Percentiles rank a stretch among this genome's conserved stretches.
phyloP scores from a whole-genome alignment of 495 filamentous ascomycete genomes.

The Trichoderma virens region DNA sequence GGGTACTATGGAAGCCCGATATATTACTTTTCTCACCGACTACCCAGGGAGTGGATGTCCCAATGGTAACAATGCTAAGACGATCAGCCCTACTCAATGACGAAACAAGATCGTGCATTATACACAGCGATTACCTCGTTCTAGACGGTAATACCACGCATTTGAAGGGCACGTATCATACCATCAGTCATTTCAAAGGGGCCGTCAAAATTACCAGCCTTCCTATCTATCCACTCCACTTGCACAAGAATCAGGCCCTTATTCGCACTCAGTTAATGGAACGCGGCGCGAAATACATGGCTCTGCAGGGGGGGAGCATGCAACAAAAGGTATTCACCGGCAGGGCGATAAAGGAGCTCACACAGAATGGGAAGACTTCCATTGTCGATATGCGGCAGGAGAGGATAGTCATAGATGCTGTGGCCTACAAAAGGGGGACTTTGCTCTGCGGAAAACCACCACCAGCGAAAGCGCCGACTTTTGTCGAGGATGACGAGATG shows the following conservation, averaged over 20 bases:
- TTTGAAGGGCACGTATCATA: conserved; percentile 64
- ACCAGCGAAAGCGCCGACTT: too few species aligned
- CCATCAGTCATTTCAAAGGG: conserved; percentile 75
- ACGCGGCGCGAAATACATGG: conserved; percentile 79
- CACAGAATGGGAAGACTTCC: conserved; percentile 64
- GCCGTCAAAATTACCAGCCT: conserved; percentile 75
- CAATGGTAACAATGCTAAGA: conserved; percentile 84
- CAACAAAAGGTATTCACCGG: conserved; percentile 81
- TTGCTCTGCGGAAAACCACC: too few species aligned
- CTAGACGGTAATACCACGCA: conserved; percentile 61
- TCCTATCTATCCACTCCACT: conserved; percentile 70
- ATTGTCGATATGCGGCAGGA: conserved; percentile 82
- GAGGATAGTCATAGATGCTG: conserved; percentile 85
- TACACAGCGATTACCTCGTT: too few species aligned
- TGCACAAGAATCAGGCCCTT: conserved; percentile 66
- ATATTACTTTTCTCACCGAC: conserved; percentile 75
- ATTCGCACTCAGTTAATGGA: conserved; percentile 63
- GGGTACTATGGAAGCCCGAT: conserved; percentile 90
- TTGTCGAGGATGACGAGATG: too few species aligned
- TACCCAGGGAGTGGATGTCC: conserved; percentile 72
- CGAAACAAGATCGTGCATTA: too few species aligned
- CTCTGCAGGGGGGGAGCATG: conserved; percentile 69
- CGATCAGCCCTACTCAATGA: conserved; percentile 64
- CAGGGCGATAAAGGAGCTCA: conserved; percentile 56
- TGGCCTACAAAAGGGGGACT: conserved; percentile 76